A percentile compares a stretch with the other conserved stretches of the same genome.
Conservation (phyloP, 441 rosid species). For the Metrosideros polymorpha region DNA sequence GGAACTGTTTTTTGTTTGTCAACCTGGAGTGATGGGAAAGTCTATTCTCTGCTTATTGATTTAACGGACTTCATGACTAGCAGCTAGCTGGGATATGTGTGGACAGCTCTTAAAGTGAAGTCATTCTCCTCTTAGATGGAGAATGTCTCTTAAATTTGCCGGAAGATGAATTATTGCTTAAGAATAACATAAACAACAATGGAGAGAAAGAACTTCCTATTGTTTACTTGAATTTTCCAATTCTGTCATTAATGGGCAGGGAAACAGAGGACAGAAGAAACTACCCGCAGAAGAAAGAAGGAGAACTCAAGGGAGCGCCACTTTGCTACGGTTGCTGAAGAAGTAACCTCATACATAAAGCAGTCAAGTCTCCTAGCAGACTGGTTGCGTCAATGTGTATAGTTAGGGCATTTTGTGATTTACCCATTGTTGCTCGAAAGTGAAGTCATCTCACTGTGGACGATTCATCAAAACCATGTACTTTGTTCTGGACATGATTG, state of each 20-base stretch:
- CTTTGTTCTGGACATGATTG: neutral
- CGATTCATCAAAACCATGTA: neutral
- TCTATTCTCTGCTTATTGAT: neutral
- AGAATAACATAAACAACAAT: neutral
- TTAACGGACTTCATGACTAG: neutral
- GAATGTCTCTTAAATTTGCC: neutral
- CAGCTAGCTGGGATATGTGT: neutral
- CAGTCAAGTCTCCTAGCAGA: neutral
- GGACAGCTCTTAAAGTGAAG: neutral
- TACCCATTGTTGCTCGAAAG: neutral
- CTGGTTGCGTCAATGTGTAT: neutral
- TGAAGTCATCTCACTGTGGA: neutral
- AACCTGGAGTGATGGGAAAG: neutral
- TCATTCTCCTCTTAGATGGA: neutral
- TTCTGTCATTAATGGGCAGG: conserved; percentile 27
- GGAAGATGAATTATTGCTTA: neutral
- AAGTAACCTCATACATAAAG: conserved; percentile 37
- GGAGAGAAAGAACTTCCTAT: neutral
- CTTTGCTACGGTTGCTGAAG: conserved; percentile 60
- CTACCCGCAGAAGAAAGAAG: conserved; percentile 18
- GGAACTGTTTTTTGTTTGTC: neutral
- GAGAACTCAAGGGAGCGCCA: conserved; percentile 60
- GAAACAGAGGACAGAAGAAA: conserved; percentile 47
- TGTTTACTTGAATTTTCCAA: neutral
- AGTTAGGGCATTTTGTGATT: neutral